Evolutionary conservation across 2,329 filamentous ascomycete species (phyloP), one percentile per base, ranked within the genome.

Genomic region (Penicillium sp.): DNA sequence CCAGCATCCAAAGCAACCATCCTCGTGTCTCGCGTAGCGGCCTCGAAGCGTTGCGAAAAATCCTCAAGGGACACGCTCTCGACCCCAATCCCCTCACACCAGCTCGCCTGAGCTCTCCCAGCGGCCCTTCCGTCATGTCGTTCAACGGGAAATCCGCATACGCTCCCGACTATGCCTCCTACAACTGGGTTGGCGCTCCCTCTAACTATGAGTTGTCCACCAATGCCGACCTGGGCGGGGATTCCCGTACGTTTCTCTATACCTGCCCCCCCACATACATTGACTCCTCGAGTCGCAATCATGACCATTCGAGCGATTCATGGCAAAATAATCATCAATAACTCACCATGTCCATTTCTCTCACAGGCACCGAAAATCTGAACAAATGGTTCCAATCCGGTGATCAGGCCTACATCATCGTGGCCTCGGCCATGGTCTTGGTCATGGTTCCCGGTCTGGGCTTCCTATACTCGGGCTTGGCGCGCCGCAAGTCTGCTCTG

Each of bases 361-460:
- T 56, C 66, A 67, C 75, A 97, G 93, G 84, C 70, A 85, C 82
- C 75, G 88, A 92, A 73, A 97, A 98, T 80, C 79, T 97, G 75
- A 98, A 98, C 84, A 92, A 96, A 87, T 96, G 93, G 92, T 98
- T 90, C 80, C 85, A 91, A 69, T 83, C 92, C 6, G 95, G 95
- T 73, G 95, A 99, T 79, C 90, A 93, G 81, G 92, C 93, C 75
- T 98, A 91, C 82, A 98, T 98, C 78, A 84, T 98, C 77, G 79
- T 98, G 71, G 85, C 91, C 62, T 87, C 93, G 63, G 93, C 91
- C 76, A 96, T 98, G 89, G 94, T 98, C 67, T 81, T 98, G 81
- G 81, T 97, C 80, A 99, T 98, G 95, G 84, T 98, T 33, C 95
- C 95, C 33, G 95, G 95, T 71, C 93, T 99, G 71, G 93, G 92